Evolutionary conservation across 768 basidiomycete genomes (phyloP).

Genomic region (Mycena vulgaris): DNA sequence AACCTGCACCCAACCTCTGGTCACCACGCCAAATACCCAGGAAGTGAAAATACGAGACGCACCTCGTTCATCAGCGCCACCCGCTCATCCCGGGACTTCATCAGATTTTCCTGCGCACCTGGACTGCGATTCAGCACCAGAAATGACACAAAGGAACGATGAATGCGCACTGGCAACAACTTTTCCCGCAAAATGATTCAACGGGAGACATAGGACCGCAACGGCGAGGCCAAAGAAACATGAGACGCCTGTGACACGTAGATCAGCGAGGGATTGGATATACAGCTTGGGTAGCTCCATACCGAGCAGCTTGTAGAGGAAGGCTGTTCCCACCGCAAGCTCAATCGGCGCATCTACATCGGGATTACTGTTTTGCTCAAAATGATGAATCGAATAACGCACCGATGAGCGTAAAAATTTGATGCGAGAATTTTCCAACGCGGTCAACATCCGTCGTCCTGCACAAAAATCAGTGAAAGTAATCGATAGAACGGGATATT

Average conservation of each 20-base stretch:
- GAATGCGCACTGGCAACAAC: constrained; percentile 65
- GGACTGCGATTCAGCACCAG: neutral
- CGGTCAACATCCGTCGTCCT: neutral
- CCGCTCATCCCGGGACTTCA: constrained; percentile 84
- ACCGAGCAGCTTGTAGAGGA: constrained; percentile 85
- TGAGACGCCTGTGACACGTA: neutral
- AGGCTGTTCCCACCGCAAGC: constrained; percentile 78
- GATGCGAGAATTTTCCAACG: neutral
- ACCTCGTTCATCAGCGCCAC: constrained; percentile 86
- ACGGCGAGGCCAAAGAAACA: constrained; percentile 55
- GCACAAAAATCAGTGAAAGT: neutral
- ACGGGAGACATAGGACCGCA: constrained; percentile 75
- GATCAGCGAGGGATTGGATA: constrained; percentile 61
- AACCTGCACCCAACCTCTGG: constrained; percentile 75
- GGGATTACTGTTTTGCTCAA: neutral
- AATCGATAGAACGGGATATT: neutral
- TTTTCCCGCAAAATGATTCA: constrained; percentile 90
- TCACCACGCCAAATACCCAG: too few species aligned
- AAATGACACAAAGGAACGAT: neutral
- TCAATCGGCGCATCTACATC: constrained; percentile 82
- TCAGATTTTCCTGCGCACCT: constrained; percentile 83
- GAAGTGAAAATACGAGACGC: too few species aligned
- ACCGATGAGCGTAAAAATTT: neutral
- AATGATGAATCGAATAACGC: neutral
- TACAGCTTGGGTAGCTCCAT: constrained; percentile 56